Base-by-base conservation (phyloP, 2,329 filamentous ascomycete species). In the Fragosphaeria purpurea region DNA sequence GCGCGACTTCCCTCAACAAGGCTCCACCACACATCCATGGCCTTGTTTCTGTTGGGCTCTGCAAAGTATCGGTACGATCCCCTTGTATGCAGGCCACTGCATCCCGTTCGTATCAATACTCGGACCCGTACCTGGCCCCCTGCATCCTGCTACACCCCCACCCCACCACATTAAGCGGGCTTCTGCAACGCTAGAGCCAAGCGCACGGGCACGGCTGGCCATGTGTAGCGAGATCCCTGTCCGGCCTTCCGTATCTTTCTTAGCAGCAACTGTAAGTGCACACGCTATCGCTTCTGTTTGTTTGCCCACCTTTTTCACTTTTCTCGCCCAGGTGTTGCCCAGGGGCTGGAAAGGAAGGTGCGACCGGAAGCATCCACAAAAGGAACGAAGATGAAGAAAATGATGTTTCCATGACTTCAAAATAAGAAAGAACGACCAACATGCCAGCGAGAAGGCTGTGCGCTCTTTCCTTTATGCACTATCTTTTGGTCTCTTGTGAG, bases 171-270 rank as follows among this genome's bases (percentile, higher is more conserved):
- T 22, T 22, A 22, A 22, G 22, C 22, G 22, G 22, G 22, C 44
- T 30, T 44, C 33, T 22, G 42, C 40, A 37, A 45, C 48, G 47
- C 47, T 44, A 41, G 37, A 48, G 47, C 34, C 47, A 48, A 7
- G 32, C 41, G 47, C 47, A 48, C 47, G 35, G 47, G 47, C 48
- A 13, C 33, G 10, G 22, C 22, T 22, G 22, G 42, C 48, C 48
- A 50, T 50, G 48, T 45, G 48, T 37, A 37, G 13, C 38, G 40
- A 40, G 31, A 30, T 42, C 46, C 46, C 33, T 48, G 33, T 48
- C 37, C 42, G 42, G 46, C 46, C 47, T 44, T 30, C 47, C 22
- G 47, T 44, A 38, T 43, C 22, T 22, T 22, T 22, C 22, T 22
- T n/a, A 42, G 5, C 41, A 48, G 13, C 44, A 44, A 41, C 35